Evolutionary conservation across 2,329 filamentous ascomycete genomes (phyloP).

Genomic region (Sporothrix phasma): DNA sequence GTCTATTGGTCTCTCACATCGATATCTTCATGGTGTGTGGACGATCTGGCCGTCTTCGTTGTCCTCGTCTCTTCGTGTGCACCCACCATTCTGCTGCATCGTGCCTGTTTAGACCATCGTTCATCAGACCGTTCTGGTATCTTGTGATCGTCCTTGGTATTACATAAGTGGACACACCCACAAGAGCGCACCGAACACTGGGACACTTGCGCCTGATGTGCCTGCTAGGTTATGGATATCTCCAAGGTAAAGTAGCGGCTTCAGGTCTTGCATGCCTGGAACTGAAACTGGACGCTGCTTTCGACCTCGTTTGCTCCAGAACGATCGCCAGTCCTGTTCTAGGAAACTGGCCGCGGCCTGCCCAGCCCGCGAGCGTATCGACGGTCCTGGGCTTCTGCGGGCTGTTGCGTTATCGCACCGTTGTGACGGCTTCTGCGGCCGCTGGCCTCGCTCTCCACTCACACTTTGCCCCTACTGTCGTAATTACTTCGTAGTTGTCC

Average conservation of each 20-base stretch:
- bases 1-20: too few species aligned
- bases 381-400: not conserved
- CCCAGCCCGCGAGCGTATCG: not conserved
- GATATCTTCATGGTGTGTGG: not conserved
- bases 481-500: too few species aligned
- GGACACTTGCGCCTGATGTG: too few species aligned
- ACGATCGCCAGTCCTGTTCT: not conserved
- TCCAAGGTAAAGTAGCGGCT: not conserved
- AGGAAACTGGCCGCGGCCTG: not conserved
- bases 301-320: not conserved
- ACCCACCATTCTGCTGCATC: too few species aligned
- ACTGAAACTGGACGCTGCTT: not conserved
- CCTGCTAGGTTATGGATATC: too few species aligned
- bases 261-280: not conserved
- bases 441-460: not conserved
- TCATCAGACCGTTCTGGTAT: too few species aligned
- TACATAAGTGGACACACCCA: too few species aligned
- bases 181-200: too few species aligned
- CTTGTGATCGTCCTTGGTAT: too few species aligned
- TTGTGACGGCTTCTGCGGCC: not conserved
- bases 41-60: not conserved
- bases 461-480: not conserved
- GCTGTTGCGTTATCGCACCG: conserved; percentile 5
- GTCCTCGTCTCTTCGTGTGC: too few species aligned
- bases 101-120: too few species aligned